These are phyloP conservation scores for Arthrocladium fulminans DNA, from an alignment of 2,329 filamentous ascomycete genomes.

Conservation along the genomic window DNA sequence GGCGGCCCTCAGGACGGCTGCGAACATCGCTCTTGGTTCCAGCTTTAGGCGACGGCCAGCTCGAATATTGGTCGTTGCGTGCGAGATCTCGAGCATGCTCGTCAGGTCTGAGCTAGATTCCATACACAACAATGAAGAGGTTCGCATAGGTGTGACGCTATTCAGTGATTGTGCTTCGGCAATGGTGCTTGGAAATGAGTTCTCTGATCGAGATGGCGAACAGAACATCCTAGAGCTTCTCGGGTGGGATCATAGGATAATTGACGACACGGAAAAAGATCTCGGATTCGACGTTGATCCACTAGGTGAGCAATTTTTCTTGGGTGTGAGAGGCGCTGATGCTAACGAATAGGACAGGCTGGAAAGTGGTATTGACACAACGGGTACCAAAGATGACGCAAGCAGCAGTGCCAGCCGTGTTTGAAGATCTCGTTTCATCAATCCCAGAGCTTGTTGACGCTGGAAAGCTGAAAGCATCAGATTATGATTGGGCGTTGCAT, in stretches of 20 bases:
- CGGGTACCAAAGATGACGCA: constrained; percentile 51
- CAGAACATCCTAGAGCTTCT: constrained; percentile 49
- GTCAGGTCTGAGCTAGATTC: constrained; percentile 58
- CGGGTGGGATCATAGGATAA: constrained; percentile 55
- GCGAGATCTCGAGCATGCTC: constrained; percentile 38
- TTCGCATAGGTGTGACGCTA: constrained; percentile 56
- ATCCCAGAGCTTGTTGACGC: constrained; percentile 30
- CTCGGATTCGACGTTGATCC: constrained; percentile 59
- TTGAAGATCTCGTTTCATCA: constrained; percentile 45
- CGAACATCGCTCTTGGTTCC: constrained; percentile 57
- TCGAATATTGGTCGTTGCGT: constrained; percentile 54
- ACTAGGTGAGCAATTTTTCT: constrained; percentile 38
- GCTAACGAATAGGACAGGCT: constrained; percentile 36
- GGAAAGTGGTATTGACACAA: constrained; percentile 58
- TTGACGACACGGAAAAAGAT: constrained; percentile 54
- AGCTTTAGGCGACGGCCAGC: constrained; percentile 51
- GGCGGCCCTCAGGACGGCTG: constrained; percentile 53
- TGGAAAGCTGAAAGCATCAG: constrained; percentile 37
- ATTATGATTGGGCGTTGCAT: constrained; percentile 67
- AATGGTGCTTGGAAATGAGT: constrained; percentile 54
- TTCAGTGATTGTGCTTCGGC: constrained; percentile 66
- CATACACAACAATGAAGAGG: constrained; percentile 50
- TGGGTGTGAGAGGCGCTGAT: neutral
- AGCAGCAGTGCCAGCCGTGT: constrained; percentile 45
- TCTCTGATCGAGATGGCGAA: constrained; percentile 30